Evolutionary conservation across 345 rosid species (phyloP).

Genomic region (Rhodamnia argentea): DNA sequence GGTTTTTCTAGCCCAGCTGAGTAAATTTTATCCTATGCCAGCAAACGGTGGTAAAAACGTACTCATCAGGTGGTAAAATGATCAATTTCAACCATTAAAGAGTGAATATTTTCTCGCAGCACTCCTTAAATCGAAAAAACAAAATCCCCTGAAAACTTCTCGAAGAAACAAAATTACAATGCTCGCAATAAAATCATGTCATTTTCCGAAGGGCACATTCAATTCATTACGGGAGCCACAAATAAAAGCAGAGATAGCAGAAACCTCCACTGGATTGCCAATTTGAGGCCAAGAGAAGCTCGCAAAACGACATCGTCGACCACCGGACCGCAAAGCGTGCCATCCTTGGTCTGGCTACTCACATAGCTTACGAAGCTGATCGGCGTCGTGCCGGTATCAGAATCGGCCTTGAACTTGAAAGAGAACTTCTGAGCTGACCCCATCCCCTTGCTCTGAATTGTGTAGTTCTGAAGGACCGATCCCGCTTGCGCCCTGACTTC

Average conservation of each 20-base stretch:
- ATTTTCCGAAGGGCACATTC: not conserved
- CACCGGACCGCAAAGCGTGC: slow-evolving; percentile 45
- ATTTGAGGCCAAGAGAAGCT: slow-evolving; percentile 19
- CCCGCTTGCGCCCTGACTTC: slow-evolving; percentile 37
- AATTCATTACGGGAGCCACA: not conserved
- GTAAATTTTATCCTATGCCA: not conserved
- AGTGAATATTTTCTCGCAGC: not conserved
- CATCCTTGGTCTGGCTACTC: slow-evolving; percentile 29
- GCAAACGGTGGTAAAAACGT: not conserved
- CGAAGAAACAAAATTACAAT: not conserved
- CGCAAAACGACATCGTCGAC: slow-evolving; percentile 40
- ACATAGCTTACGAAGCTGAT: slow-evolving; percentile 42
- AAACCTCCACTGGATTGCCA: slow-evolving; percentile 16
- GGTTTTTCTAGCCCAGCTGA: not conserved
- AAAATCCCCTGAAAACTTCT: not conserved
- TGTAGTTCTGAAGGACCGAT: slow-evolving; percentile 21
- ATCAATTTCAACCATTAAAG: not conserved
- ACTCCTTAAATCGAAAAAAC: not conserved
- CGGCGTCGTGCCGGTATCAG: slow-evolving; percentile 9
- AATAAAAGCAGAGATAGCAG: not conserved
- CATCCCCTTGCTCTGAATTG: slow-evolving; percentile 33
- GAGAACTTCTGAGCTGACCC: slow-evolving; percentile 30
- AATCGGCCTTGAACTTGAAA: slow-evolving; percentile 31
- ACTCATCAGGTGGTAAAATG: not conserved
- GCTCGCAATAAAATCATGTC: not conserved